Percentiles rank a stretch among this genome's conserved stretches.
Conservation (phyloP, 2,329 filamentous ascomycete species). For the Talaromyces marneffei region DNA sequence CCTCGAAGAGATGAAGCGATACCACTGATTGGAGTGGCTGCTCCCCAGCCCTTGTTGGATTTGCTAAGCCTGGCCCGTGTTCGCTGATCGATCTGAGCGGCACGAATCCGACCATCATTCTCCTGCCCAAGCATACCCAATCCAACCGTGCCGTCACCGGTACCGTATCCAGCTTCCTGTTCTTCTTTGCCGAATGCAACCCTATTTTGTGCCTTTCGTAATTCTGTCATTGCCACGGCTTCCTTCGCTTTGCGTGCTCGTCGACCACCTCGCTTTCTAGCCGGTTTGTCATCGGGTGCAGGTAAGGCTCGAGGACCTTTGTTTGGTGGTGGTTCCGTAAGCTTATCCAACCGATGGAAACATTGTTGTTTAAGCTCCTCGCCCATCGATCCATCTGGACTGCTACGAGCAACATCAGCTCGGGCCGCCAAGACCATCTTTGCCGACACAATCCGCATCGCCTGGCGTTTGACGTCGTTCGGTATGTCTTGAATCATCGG, state of each 20-base stretch:
- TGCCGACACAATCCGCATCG: slow-evolving; percentile 87
- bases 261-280: slow-evolving; percentile 83
- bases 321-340: slow-evolving; percentile 86
- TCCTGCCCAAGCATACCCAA: slow-evolving; percentile 91
- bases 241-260: slow-evolving; percentile 92
- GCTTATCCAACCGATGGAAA: slow-evolving; percentile 79
- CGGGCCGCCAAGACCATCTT: slow-evolving; percentile 92
- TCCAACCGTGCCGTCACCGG: slow-evolving; percentile 76
- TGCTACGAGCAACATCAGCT: slow-evolving; percentile 78
- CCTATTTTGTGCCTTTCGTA: slow-evolving; percentile 92
- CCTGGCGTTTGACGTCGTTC: slow-evolving; percentile 81
- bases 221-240: slow-evolving; percentile 91
- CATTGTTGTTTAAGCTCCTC: slow-evolving; percentile 77
- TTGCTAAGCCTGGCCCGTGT: slow-evolving; percentile 89
- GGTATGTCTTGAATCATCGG: slow-evolving; percentile 81
- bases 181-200: slow-evolving; percentile 96
- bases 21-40: slow-evolving; percentile 52
- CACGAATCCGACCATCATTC: slow-evolving; percentile 83
- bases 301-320: slow-evolving; percentile 81
- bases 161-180: slow-evolving; percentile 83
- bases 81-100: slow-evolving; percentile 82
- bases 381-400: slow-evolving; percentile 74
- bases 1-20: slow-evolving; percentile 74
- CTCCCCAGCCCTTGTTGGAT: slow-evolving; percentile 94
- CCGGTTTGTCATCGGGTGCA: slow-evolving; percentile 90